A percentile compares a stretch with the other conserved stretches of the same genome.
Evolutionary conservation across 371 early-diverging fungal species (phyloP).

Genomic region (Amoeboradix gromovi): DNA sequence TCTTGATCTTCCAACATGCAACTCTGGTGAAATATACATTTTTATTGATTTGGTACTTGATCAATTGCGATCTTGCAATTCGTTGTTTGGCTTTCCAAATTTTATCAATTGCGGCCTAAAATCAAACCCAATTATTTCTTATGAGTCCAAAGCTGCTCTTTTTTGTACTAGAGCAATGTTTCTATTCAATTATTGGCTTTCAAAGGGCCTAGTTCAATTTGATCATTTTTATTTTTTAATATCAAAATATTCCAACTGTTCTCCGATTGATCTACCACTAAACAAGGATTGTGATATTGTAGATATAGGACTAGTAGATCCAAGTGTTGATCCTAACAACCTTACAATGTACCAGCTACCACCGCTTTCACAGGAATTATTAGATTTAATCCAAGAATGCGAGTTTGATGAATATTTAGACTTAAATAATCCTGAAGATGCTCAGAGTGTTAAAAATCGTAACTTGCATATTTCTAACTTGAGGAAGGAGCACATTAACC

Average conservation of each 20-base stretch:
- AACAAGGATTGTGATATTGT: neutral
- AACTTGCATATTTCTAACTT: neutral
- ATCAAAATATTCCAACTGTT: neutral
- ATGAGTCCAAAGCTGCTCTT: neutral
- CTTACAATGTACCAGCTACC: neutral
- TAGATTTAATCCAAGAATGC: neutral
- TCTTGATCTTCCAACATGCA: neutral
- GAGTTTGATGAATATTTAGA: neutral
- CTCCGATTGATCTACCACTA: neutral
- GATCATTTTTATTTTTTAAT: neutral
- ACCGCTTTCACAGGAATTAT: neutral
- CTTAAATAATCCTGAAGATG: neutral
- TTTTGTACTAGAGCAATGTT: neutral
- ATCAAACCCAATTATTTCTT: neutral
- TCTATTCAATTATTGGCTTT: neutral
- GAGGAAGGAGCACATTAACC: neutral
- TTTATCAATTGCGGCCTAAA: neutral
- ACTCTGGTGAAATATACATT: neutral
- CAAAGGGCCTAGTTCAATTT: neutral
- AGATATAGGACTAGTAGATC: neutral
- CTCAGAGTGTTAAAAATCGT: neutral
- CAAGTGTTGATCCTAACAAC: neutral
- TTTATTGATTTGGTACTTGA: neutral
- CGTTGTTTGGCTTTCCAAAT: neutral
- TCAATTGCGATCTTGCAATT: neutral